phyloP scores from a whole-genome alignment of 345 rosid genomes.

The Boechera divaricarpa region DNA sequence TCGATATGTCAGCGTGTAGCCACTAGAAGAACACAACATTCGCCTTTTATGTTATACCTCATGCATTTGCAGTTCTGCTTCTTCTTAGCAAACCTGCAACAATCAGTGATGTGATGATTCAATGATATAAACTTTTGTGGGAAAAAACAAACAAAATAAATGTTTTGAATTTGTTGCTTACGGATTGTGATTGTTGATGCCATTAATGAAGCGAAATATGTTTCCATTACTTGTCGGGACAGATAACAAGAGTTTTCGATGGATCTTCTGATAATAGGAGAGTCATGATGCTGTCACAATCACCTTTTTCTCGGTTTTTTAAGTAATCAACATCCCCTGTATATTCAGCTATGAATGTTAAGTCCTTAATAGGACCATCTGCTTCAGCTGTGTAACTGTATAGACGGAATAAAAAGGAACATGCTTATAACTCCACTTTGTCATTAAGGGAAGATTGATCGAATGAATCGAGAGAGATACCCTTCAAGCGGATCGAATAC shows the following conservation, averaged over 20 bases:
- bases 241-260: slow-evolving; percentile 75
- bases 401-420: slow-evolving; percentile 22
- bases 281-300: slow-evolving; percentile 94
- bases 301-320: slow-evolving; percentile 74
- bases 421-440: slow-evolving; percentile 27
- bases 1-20: slow-evolving; percentile 80
- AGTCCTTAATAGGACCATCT: slow-evolving; percentile 79
- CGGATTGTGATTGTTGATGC: slow-evolving; percentile 85
- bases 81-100: slow-evolving; percentile 84
- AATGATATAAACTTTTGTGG: not conserved
- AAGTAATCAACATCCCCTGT: slow-evolving; percentile 92
- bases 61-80: slow-evolving; percentile 96
- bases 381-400: slow-evolving; percentile 90
- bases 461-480: slow-evolving; percentile 48
- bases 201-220: slow-evolving; percentile 85
- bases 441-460: slow-evolving; percentile 20
- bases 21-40: slow-evolving; percentile 85
- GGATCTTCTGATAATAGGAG: slow-evolving; percentile 72
- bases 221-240: slow-evolving; percentile 89
- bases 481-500: slow-evolving; percentile 91
- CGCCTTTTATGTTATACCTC: slow-evolving; percentile 81
- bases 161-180: slow-evolving; percentile 49
- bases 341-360: slow-evolving; percentile 85
- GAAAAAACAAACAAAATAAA: slow-evolving; percentile 1
- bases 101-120: slow-evolving; percentile 12